Evolutionary conservation across 495 filamentous ascomycete genomes (phyloP).

Genomic region (Lentithecium fluviatile): DNA sequence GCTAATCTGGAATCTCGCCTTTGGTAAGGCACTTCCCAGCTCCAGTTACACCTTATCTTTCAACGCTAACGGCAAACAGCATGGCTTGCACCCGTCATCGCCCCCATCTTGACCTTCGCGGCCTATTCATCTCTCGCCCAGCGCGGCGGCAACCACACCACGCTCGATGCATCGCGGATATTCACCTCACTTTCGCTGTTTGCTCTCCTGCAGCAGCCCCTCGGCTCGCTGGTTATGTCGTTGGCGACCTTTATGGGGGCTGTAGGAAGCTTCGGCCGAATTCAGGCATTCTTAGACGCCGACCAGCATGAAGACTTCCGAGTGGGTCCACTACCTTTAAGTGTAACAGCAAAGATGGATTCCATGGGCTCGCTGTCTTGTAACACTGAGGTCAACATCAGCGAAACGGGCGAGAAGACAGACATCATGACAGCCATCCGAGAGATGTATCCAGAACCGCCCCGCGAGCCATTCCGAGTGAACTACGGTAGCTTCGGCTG

Average conservation of each 20-base stretch:
- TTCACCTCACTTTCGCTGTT: neutral
- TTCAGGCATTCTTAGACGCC: neutral
- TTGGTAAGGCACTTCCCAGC: neutral
- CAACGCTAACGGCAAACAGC: neutral
- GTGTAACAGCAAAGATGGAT: too few relatives aligned
- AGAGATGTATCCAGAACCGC: too few relatives aligned
- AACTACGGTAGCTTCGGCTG: slow-evolving; percentile 16
- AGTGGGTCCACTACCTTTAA: neutral
- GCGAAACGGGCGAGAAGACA: neutral
- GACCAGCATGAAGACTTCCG: neutral
- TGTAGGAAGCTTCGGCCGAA: neutral
- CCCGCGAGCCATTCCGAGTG: neutral
- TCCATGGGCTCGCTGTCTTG: too few relatives aligned
- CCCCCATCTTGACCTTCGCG: neutral
- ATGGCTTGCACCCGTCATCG: too few relatives aligned
- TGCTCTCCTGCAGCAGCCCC: neutral
- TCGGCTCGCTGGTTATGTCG: neutral
- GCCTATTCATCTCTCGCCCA: neutral
- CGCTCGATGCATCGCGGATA: neutral
- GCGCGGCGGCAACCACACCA: neutral
- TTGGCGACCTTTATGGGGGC: neutral
- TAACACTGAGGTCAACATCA: neutral
- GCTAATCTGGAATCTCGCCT: neutral
- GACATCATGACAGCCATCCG: neutral
- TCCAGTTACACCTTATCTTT: neutral